Conservation (phyloP, 2,329 filamentous ascomycete species). For the Ophiostoma tasmaniense region DNA sequence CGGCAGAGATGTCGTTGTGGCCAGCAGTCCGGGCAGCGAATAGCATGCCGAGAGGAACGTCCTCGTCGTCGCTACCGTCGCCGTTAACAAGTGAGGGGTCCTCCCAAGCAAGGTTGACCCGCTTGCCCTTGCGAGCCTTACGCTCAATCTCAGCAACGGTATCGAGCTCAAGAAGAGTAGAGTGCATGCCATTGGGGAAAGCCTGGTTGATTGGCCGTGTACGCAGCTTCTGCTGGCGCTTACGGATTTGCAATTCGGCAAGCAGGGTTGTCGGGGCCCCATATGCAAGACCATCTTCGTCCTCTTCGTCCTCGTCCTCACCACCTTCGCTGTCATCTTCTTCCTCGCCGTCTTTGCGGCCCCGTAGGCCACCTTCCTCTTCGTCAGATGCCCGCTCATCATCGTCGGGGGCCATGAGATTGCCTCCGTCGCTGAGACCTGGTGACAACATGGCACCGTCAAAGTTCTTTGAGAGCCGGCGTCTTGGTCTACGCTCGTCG, state of each 20-base stretch:
- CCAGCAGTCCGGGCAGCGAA: constrained; percentile 55
- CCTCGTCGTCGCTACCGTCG: constrained; percentile 65
- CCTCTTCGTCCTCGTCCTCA: constrained; percentile 37
- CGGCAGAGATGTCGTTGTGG: constrained; percentile 35
- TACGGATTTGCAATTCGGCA: constrained; percentile 84
- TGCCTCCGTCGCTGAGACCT: constrained; percentile 2
- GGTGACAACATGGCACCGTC: constrained; percentile 11
- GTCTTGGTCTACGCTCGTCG: constrained; percentile 15
- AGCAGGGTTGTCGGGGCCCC: constrained; percentile 82
- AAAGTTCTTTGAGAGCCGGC: constrained; percentile 19
- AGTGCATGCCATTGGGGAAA: constrained; percentile 72
- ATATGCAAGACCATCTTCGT: constrained; percentile 42
- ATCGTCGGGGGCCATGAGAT: constrained; percentile 20
- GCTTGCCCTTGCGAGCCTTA: constrained; percentile 62
- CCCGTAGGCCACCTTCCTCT: constrained; percentile 25
- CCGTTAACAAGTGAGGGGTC: constrained; percentile 44
- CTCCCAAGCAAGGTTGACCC: constrained; percentile 87
- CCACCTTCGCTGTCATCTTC: constrained; percentile 28
- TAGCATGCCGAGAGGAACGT: constrained; percentile 79
- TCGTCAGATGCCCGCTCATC: constrained; percentile 30
- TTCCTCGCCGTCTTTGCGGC: constrained; percentile 39
- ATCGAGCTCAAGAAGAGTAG: constrained; percentile 83
- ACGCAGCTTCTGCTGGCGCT: constrained; percentile 76
- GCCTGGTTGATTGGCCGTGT: constrained; percentile 57
- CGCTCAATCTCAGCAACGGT: constrained; percentile 80